Evolutionary conservation across 345 rosid species (phyloP).

Genomic region (Angophora floribunda): DNA sequence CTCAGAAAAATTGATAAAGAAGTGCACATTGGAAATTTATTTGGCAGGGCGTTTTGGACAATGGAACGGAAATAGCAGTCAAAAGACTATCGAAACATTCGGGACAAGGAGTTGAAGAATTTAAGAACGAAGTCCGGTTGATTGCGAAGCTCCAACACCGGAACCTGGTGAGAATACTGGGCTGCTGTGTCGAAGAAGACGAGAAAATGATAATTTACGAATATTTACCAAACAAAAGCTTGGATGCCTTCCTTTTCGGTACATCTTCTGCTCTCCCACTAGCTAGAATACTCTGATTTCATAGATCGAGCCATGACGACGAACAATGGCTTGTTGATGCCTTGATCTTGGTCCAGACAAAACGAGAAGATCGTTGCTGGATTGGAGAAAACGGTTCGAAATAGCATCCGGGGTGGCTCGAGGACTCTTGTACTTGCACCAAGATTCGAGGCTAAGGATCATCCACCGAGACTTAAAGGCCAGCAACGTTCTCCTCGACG

Average conservation of each 20-base stretch:
- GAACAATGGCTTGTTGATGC: too few species aligned
- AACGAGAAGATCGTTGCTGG: background rate
- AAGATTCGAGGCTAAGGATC: constrained; percentile 66
- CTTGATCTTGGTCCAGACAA: background rate
- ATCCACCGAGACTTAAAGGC: constrained; percentile 72
- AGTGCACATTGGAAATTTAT: too few species aligned
- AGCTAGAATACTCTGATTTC: background rate
- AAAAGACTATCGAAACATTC: constrained; percentile 21
- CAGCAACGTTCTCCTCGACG: constrained; percentile 51
- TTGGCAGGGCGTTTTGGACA: constrained; percentile 14
- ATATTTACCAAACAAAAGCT: constrained; percentile 28
- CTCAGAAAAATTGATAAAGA: background rate
- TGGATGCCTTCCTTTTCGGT: constrained; percentile 27
- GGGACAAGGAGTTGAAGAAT: constrained; percentile 23
- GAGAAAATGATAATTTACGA: constrained; percentile 32
- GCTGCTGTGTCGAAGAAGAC: constrained; percentile 15
- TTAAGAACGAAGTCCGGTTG: constrained; percentile 19
- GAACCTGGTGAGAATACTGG: constrained; percentile 21
- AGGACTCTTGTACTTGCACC: constrained; percentile 63
- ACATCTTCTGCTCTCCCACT: background rate
- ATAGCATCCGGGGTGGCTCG: constrained; percentile 56
- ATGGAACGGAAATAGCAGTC: constrained; percentile 19
- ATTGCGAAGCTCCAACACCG: constrained; percentile 24
- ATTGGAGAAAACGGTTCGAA: constrained; percentile 51
- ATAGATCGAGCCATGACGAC: background rate